These are phyloP conservation scores for Sordaria brevicollis DNA, from an alignment of 495 filamentous ascomycete genomes.

Conservation along the genomic window DNA sequence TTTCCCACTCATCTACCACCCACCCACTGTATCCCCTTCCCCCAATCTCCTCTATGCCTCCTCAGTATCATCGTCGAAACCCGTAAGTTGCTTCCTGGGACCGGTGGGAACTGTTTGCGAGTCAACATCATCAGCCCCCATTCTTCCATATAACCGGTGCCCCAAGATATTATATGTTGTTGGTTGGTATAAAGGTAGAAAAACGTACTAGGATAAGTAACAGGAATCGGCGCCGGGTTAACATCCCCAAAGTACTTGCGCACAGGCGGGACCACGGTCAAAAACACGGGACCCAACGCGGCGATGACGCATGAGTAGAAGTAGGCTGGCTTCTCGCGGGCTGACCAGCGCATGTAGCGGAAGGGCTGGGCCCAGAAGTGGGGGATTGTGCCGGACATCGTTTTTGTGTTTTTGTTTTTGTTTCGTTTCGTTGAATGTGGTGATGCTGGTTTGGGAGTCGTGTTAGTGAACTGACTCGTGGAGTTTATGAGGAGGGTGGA, in stretches of 20 bases:
- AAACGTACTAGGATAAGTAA: conserved; percentile 83
- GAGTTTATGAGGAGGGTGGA: neutral
- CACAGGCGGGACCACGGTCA: conserved; percentile 60
- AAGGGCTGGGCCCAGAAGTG: conserved; percentile 75
- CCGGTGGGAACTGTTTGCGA: conserved; percentile 48
- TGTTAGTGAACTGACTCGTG: neutral
- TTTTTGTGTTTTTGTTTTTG: conserved; percentile 7
- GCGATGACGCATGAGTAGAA: conserved; percentile 77
- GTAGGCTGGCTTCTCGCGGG: conserved; percentile 75
- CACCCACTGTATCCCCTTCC: neutral
- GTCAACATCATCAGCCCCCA: neutral
- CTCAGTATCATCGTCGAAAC: conserved; percentile 59
- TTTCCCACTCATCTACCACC: neutral
- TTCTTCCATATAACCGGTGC: neutral
- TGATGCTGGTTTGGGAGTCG: neutral
- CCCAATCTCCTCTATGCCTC: neutral
- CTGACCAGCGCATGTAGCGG: conserved; percentile 76
- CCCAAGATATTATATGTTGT: neutral
- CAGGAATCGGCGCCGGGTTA: conserved; percentile 58
- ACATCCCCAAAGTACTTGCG: conserved; percentile 59
- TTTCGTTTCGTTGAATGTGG: neutral
- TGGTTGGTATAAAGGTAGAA: neutral
- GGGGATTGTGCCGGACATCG: conserved; percentile 51
- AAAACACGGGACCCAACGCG: conserved; percentile 53
- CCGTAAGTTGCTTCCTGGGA: conserved; percentile 57